phyloP scores from a whole-genome alignment of 2,329 filamentous ascomycete genomes.

The Aureobasidium sp. region DNA sequence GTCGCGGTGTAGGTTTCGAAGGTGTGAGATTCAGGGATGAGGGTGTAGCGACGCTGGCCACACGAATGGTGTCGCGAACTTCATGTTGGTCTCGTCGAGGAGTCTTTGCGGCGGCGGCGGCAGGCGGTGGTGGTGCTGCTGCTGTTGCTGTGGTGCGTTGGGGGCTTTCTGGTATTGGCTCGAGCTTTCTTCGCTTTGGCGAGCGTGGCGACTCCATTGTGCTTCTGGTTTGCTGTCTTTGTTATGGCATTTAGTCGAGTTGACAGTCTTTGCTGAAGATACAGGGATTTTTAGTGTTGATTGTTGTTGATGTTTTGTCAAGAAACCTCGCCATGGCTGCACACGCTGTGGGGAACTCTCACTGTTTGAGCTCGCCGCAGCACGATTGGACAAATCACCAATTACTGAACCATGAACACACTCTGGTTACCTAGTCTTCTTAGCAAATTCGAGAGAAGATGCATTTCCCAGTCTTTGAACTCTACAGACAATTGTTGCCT shows the following conservation, averaged over 20 bases:
- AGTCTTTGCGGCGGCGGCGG: background rate
- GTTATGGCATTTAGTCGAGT: background rate
- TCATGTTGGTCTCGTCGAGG: constrained; percentile 9
- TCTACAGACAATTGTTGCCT: background rate
- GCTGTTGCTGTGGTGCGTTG: background rate
- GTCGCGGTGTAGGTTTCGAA: constrained; percentile 1
- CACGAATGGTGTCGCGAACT: constrained; percentile 9
- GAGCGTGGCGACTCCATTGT: constrained; percentile 20
- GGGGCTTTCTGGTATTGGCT: constrained; percentile 17
- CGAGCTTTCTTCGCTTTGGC: constrained; percentile 27
- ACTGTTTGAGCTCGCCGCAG: background rate
- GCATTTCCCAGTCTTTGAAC: background rate
- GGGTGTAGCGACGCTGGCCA: background rate
- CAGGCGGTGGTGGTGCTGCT: background rate
- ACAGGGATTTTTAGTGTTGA: background rate
- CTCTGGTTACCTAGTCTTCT: no score
- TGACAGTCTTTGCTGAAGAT: background rate
- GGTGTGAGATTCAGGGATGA: constrained; percentile 1
- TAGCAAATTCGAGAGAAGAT: background rate
- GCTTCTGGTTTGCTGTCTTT: no score
- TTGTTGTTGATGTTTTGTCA: background rate
- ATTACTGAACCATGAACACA: no score
- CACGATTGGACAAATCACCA: background rate
- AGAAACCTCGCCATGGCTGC: background rate
- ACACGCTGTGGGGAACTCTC: background rate